Evolutionary conservation across 306 rosid species (phyloP).

Genomic region (Inga leiocalycina): DNA sequence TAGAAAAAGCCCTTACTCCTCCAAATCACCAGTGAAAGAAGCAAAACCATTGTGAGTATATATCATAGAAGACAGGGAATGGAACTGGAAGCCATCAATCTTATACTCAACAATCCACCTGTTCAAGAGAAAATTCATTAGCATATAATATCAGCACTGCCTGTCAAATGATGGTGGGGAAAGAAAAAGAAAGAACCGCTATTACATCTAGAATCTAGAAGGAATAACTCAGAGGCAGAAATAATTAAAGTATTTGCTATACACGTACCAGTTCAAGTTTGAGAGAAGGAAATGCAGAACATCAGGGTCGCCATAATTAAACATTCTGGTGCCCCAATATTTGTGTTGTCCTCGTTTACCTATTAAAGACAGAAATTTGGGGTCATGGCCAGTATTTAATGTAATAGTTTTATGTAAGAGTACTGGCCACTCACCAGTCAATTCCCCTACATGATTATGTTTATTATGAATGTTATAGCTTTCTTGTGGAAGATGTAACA

Average conservation of each 20-base stretch:
- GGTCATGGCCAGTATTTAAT: conserved; percentile 9
- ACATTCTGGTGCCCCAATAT: conserved; percentile 95
- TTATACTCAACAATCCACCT: conserved; percentile 95
- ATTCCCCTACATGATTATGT: background rate
- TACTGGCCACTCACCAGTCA: conserved; percentile 17
- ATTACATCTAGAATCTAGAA: background rate
- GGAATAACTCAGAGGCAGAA: conserved; percentile 28
- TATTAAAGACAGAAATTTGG: conserved; percentile 48
- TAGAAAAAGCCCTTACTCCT: conserved; percentile 73
- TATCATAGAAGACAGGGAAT: conserved; percentile 91
- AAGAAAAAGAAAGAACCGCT: background rate
- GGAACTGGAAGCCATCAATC: conserved; percentile 92
- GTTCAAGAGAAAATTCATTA: conserved; percentile 42
- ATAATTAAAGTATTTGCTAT: conserved; percentile 17
- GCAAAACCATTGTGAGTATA: conserved; percentile 98
- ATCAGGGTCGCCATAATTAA: conserved; percentile 84
- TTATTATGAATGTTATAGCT: conserved; percentile 8
- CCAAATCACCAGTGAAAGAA: conserved; percentile 92
- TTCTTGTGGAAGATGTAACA: background rate
- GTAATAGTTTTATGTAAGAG: conserved; percentile 7
- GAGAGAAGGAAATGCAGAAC: conserved; percentile 94
- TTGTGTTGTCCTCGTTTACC: conserved; percentile 96
- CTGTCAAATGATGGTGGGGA: conserved; percentile 16
- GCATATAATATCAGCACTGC: conserved; percentile 18
- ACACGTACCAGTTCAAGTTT: conserved; percentile 83